These are phyloP conservation scores for Dimargaris verticillata DNA, from an alignment of 192 early-diverging fungal genomes.

Conservation along the genomic window DNA sequence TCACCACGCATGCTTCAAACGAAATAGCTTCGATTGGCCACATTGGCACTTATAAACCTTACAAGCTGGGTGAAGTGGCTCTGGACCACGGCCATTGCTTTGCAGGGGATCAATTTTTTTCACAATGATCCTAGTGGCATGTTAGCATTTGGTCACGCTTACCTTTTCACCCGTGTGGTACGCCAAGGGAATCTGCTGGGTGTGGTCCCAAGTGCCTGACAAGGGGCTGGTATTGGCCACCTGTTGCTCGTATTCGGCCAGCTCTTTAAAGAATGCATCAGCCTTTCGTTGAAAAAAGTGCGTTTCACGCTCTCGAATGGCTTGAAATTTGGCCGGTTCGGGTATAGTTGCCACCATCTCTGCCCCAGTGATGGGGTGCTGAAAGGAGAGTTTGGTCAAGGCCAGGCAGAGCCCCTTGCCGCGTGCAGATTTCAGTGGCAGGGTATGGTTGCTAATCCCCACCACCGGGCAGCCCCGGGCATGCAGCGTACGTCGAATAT, in stretches of 20 bases:
- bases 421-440: neutral
- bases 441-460: neutral
- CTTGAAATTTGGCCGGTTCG: neutral
- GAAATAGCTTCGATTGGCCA: too few relatives aligned
- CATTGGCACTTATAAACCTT: too few relatives aligned
- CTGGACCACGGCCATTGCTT: too few relatives aligned
- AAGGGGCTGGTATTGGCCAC: neutral
- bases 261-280: neutral
- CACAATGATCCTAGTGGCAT: too few relatives aligned
- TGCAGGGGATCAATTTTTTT: too few relatives aligned
- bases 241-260: neutral
- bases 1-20: too few relatives aligned
- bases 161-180: slow-evolving; percentile 7
- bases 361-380: neutral
- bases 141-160: too few relatives aligned
- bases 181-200: slow-evolving; percentile 1
- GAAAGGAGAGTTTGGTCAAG: neutral
- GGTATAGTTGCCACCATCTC: neutral
- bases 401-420: slow-evolving; percentile 7
- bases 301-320: neutral
- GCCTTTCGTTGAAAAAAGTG: slow-evolving; percentile 5
- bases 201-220: neutral
- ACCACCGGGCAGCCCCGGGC: neutral
- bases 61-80: too few relatives aligned
- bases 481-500: neutral